A percentile compares a stretch with the other conserved stretches of the same genome.
phyloP scores from a whole-genome alignment of 805 yeast genomes.

The Alloascoidea africana region DNA sequence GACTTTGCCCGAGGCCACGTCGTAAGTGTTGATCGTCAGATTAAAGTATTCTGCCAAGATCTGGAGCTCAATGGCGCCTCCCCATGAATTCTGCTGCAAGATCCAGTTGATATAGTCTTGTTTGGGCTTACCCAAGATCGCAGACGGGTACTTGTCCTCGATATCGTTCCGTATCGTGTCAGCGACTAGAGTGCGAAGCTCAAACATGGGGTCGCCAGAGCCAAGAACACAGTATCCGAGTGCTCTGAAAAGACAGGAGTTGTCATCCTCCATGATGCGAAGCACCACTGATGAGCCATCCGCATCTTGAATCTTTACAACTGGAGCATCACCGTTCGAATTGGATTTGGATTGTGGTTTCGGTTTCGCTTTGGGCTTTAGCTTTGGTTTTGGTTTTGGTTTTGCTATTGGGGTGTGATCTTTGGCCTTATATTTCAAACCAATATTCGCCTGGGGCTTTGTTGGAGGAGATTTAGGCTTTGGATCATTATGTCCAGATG shows the following conservation, averaged over 20 bases:
- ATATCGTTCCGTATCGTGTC: constrained; percentile 24
- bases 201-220: constrained; percentile 26
- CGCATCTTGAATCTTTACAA: no score
- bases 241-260: constrained; percentile 63
- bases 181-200: constrained; percentile 38
- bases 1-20: constrained; percentile 42
- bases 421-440: no score
- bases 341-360: no score
- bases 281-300: no score
- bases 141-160: constrained; percentile 37
- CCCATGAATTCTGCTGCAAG: constrained; percentile 47
- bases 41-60: constrained; percentile 38
- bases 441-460: no score
- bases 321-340: no score
- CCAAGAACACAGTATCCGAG: constrained; percentile 35
- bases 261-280: constrained; percentile 58
- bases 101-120: constrained; percentile 49
- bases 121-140: constrained; percentile 36
- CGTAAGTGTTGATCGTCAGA: constrained; percentile 42
- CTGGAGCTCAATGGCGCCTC: constrained; percentile 68
- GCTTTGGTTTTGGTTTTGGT: no score
- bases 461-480: no score
- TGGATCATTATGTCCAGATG: no score
- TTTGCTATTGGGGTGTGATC: no score
- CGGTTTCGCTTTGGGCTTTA: no score